Evolutionary conservation across 129 eudicot species (phyloP).

Genomic region (Escallonia rubra): DNA sequence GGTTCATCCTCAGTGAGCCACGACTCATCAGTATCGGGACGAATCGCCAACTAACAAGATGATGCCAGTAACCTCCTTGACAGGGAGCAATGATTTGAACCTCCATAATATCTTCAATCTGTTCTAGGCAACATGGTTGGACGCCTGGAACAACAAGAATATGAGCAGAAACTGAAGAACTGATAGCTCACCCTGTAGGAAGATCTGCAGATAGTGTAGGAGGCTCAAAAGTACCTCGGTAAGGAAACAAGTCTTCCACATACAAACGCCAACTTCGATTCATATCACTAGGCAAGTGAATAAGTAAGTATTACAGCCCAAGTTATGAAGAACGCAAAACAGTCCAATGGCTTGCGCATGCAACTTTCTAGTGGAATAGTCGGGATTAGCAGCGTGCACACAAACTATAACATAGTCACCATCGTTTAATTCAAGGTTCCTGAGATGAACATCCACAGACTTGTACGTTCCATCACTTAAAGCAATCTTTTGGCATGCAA

Average conservation of each 20-base stretch:
- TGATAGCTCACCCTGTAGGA: neutral
- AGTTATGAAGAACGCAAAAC: neutral
- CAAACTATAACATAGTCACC: slow-evolving; percentile 5
- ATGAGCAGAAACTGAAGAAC: neutral
- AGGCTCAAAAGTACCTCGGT: neutral
- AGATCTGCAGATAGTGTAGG: neutral
- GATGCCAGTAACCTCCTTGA: too few species aligned
- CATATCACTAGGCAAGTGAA: neutral
- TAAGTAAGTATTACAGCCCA: slow-evolving; percentile 6
- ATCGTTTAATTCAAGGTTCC: neutral
- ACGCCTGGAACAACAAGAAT: neutral
- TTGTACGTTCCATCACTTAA: slow-evolving; percentile 3
- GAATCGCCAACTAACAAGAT: too few species aligned
- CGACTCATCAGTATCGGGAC: too few species aligned
- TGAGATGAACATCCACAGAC: neutral
- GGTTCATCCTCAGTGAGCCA: too few species aligned
- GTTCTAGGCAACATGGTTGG: neutral
- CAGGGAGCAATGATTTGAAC: neutral
- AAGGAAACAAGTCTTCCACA: neutral
- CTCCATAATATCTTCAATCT: neutral
- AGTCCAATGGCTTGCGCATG: slow-evolving; percentile 8
- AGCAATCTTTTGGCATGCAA: neutral
- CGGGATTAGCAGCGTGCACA: slow-evolving; percentile 2
- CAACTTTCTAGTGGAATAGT: slow-evolving; percentile 5
- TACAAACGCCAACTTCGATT: neutral